These are phyloP conservation scores for Theileria annulata DNA, from an alignment of 169 alveolate genomes.

Conservation along the genomic window DNA sequence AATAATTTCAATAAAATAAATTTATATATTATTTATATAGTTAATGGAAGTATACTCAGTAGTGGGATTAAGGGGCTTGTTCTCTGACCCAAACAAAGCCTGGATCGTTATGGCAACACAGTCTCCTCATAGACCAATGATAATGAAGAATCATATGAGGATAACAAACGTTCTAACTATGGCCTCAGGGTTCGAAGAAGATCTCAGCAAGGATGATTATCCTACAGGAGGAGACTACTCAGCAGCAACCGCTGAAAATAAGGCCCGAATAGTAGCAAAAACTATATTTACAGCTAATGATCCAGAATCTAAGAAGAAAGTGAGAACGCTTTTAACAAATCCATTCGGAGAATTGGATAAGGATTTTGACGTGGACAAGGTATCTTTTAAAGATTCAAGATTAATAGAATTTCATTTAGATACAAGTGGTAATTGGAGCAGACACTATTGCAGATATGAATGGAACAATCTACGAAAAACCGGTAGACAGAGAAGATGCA, in stretches of 20 bases:
- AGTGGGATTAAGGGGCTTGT: constrained; percentile 42
- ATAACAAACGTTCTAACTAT: constrained; percentile 28
- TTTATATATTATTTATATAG: not conserved
- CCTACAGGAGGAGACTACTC: constrained; percentile 69
- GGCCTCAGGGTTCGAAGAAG: constrained; percentile 74
- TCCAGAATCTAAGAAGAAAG: not conserved
- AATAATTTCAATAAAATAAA: not conserved
- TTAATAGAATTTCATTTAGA: constrained; percentile 11
- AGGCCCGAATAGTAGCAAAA: constrained; percentile 69
- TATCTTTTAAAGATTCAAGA: not conserved
- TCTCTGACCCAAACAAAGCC: constrained; percentile 45
- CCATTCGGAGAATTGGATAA: constrained; percentile 26
- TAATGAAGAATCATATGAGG: constrained; percentile 35
- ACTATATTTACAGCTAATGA: constrained; percentile 60
- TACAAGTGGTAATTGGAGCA: constrained; percentile 57
- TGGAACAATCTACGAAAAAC: constrained; percentile 73
- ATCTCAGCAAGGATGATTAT: constrained; percentile 63
- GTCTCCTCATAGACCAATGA: constrained; percentile 29
- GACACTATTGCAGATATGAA: constrained; percentile 70
- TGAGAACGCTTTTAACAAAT: not conserved
- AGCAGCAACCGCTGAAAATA: constrained; percentile 70
- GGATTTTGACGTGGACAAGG: constrained; percentile 46
- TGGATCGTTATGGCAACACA: constrained; percentile 60
- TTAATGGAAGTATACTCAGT: constrained; percentile 6
- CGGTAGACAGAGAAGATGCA: constrained; percentile 68